These are phyloP conservation scores for Helminthosporium solani DNA, from an alignment of 2,329 filamentous ascomycete genomes.

Conservation along the genomic window DNA sequence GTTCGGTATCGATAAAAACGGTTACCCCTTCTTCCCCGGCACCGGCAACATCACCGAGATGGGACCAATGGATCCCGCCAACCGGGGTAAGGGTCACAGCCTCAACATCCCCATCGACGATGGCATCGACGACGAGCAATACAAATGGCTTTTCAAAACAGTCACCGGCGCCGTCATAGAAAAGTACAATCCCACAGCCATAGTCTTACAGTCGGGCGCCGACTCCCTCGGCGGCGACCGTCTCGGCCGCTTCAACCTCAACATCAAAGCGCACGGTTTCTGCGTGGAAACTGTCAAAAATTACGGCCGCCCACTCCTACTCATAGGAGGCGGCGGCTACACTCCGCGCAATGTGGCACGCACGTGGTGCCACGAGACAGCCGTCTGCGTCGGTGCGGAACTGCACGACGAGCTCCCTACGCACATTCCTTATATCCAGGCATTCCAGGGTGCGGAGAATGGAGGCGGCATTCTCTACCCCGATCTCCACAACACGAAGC, in stretches of 20 bases:
- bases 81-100: constrained; percentile 83
- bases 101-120: constrained; percentile 89
- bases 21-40: constrained; percentile 76
- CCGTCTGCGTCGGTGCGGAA: constrained; percentile 75
- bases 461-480: constrained; percentile 72
- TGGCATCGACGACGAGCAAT: constrained; percentile 88
- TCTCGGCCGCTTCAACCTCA: constrained; percentile 92
- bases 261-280: constrained; percentile 88
- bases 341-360: constrained; percentile 95
- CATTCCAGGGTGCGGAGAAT: constrained; percentile 79
- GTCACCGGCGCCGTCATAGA: constrained; percentile 77
- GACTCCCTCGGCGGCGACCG: constrained; percentile 93
- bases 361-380: constrained; percentile 95
- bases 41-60: constrained; percentile 86
- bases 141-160: constrained; percentile 78
- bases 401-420: constrained; percentile 73
- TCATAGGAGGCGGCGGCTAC: constrained; percentile 94
- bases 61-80: constrained; percentile 77
- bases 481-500: constrained; percentile 73
- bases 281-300: constrained; percentile 89
- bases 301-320: constrained; percentile 75
- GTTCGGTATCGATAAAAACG: constrained; percentile 68
- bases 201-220: constrained; percentile 93
- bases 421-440: constrained; percentile 81
- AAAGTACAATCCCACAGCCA: constrained; percentile 83